Conservation (phyloP, 2,329 filamentous ascomycete genomes). For the Hypoxylon sp. region DNA sequence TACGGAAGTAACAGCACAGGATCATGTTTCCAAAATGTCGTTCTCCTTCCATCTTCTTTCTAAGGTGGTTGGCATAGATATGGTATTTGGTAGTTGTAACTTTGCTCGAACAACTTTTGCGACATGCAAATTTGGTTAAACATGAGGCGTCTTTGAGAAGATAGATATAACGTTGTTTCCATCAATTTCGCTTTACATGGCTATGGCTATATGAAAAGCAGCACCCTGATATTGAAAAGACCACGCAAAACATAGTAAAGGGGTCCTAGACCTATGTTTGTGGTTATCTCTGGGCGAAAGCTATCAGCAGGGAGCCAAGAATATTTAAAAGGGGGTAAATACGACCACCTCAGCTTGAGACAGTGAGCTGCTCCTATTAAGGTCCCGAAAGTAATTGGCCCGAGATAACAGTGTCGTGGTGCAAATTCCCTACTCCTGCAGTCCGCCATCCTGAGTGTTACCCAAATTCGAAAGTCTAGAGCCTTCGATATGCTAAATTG, state of each 20-base stretch:
- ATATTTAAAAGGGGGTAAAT: too few relatives aligned
- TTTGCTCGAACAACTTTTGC: background rate
- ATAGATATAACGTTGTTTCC: background rate
- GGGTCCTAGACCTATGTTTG: background rate
- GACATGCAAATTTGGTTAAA: background rate
- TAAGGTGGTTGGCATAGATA: background rate
- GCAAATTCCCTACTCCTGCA: background rate
- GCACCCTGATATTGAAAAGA: too few relatives aligned
- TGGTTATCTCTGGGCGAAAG: background rate
- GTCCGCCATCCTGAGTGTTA: background rate
- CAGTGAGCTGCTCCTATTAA: background rate
- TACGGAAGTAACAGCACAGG: too few relatives aligned
- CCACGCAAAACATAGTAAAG: too few relatives aligned
- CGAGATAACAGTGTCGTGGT: background rate
- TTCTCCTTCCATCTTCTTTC: too few relatives aligned
- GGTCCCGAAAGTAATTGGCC: background rate
- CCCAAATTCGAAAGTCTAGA: conserved; percentile 2
- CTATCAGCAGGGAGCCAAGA: too few relatives aligned
- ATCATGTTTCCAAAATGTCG: too few relatives aligned
- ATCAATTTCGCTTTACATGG: background rate
- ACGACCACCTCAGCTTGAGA: background rate
- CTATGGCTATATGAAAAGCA: background rate
- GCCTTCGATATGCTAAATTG: background rate
- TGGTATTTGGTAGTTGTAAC: background rate
- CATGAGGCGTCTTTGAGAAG: background rate